Evolutionary conservation across 495 filamentous ascomycete genomes (phyloP).

Genomic region (Achaetomiella virescens): DNA sequence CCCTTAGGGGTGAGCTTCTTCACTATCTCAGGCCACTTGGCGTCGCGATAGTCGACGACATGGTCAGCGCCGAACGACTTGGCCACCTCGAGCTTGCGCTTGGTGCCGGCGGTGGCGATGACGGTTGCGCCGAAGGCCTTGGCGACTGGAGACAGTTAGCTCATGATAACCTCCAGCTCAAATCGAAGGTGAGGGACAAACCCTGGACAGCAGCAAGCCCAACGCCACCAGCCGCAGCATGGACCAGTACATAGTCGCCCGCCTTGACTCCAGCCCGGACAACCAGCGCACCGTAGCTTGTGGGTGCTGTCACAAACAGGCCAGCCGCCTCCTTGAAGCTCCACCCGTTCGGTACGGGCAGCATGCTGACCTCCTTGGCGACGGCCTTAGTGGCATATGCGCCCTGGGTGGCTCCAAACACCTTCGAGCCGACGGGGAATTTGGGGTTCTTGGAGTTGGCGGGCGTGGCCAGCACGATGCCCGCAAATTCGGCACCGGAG

Average conservation of each 20-base stretch:
- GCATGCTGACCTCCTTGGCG: slow-evolving; percentile 58
- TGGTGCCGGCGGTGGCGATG: slow-evolving; percentile 77
- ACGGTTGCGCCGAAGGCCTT: slow-evolving; percentile 87
- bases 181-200: slow-evolving; percentile 4
- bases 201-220: slow-evolving; percentile 84
- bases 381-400: slow-evolving; percentile 74
- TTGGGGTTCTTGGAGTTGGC: slow-evolving; percentile 31
- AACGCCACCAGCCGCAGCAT: slow-evolving; percentile 89
- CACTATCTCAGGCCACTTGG: slow-evolving; percentile 70
- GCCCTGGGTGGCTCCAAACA: slow-evolving; percentile 84
- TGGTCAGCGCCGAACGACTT: slow-evolving; percentile 77
- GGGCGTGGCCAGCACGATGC: slow-evolving; percentile 63
- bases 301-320: slow-evolving; percentile 85
- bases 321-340: slow-evolving; percentile 78
- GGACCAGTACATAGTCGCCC: slow-evolving; percentile 83
- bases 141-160: slow-evolving; percentile 47
- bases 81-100: slow-evolving; percentile 73
- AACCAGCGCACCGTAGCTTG: slow-evolving; percentile 80
- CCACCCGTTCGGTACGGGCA: slow-evolving; percentile 75
- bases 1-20: slow-evolving; percentile 66
- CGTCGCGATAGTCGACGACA: slow-evolving; percentile 65
- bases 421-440: slow-evolving; percentile 69
- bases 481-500: slow-evolving; percentile 80
- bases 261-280: slow-evolving; percentile 65
- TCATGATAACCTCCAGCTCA: not conserved